These are phyloP conservation scores for Rhododendron henanense DNA, from an alignment of 148 eudicot species.

Conservation along the genomic window DNA sequence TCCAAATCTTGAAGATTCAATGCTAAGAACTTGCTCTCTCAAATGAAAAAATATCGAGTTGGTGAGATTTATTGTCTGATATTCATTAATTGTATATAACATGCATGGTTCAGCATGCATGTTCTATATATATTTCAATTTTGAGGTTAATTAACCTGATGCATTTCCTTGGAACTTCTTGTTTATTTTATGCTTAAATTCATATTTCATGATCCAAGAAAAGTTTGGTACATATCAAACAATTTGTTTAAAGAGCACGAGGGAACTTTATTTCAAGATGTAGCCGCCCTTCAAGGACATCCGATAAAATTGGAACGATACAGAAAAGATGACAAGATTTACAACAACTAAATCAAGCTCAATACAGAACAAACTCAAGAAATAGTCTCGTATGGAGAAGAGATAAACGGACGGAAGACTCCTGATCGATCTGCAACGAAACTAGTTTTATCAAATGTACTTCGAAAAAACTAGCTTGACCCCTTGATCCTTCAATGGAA, in stretches of 20 bases:
- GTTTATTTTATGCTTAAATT: neutral
- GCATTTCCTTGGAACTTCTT: neutral
- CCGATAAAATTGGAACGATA: too few relatives aligned
- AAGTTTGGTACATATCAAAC: neutral
- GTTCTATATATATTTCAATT: neutral
- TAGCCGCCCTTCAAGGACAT: too few relatives aligned
- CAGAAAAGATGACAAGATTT: too few relatives aligned
- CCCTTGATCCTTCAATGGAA: neutral
- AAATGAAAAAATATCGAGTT: neutral
- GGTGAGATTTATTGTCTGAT: conserved; percentile 1
- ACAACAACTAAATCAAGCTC: too few relatives aligned
- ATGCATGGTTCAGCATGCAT: neutral
- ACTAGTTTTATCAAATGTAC: too few relatives aligned
- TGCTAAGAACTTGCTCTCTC: neutral
- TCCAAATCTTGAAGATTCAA: conserved; percentile 10
- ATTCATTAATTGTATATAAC: neutral
- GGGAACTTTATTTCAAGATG: too few relatives aligned
- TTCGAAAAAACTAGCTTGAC: too few relatives aligned
- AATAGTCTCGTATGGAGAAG: too few relatives aligned
- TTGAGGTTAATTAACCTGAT: neutral
- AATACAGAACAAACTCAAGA: too few relatives aligned
- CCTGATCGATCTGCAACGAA: too few relatives aligned
- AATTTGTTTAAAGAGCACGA: too few relatives aligned
- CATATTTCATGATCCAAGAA: conserved; percentile 16
- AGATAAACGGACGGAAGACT: too few relatives aligned